phyloP scores from a whole-genome alignment of 768 basidiomycete species.

The Tulasnella sp. region DNA sequence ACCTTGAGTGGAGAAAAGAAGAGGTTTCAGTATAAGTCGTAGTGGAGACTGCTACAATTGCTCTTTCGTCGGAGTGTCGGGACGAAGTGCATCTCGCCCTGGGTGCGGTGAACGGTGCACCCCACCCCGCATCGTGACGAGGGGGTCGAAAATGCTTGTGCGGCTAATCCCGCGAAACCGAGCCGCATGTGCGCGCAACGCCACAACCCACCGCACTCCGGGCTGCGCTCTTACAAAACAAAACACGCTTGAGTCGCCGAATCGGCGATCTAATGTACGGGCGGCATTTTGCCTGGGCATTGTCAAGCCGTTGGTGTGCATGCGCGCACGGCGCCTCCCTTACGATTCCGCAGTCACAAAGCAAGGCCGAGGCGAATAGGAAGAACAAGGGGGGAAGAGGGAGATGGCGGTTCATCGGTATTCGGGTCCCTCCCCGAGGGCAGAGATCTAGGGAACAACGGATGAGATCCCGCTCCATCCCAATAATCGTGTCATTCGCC shows the following conservation, averaged over 20 bases:
- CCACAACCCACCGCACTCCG: not conserved
- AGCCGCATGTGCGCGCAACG: not conserved
- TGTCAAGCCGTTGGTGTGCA: not conserved
- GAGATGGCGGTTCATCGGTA: not conserved
- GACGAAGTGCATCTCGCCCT: not conserved
- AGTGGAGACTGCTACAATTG: too few species aligned
- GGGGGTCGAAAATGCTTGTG: not conserved
- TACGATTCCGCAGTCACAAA: not conserved
- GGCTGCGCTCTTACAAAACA: not conserved
- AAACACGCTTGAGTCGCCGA: not conserved
- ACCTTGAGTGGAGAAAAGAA: too few species aligned
- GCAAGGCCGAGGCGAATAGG: not conserved
- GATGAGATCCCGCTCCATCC: not conserved
- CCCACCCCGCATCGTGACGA: not conserved
- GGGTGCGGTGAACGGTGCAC: not conserved
- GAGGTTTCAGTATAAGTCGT: not conserved
- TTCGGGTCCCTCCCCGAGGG: not conserved
- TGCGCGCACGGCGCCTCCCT: not conserved
- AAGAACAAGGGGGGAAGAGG: not conserved
- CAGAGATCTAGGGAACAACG: not conserved
- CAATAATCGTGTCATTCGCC: not conserved
- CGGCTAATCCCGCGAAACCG: not conserved
- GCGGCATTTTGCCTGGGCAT: not conserved
- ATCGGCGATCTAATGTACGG: not conserved
- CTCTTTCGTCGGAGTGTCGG: not conserved